A percentile compares a stretch with the other conserved stretches of the same genome.
phyloP scores from a whole-genome alignment of 2,329 filamentous ascomycete species.

The Colletotrichum aenigma region DNA sequence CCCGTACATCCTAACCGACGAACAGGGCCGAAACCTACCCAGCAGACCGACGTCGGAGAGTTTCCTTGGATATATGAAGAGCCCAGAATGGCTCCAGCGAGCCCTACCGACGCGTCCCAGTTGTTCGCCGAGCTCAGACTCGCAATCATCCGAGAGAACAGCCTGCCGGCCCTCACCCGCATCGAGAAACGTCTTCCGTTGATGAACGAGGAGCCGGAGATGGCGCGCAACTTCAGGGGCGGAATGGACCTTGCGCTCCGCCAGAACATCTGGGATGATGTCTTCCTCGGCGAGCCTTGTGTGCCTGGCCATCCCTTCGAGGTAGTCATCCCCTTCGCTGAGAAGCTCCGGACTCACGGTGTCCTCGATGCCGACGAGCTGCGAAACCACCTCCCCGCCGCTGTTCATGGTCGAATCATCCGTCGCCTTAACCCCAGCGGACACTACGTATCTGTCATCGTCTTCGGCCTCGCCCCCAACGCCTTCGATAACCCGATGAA shows the following conservation, averaged over 20 bases:
- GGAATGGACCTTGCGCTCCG: neutral
- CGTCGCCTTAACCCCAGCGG: neutral
- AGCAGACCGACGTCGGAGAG: neutral
- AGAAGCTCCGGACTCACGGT: neutral
- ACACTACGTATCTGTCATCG: neutral
- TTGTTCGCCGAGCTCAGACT: neutral
- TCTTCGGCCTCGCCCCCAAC: neutral
- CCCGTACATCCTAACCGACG: neutral
- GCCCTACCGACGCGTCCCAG: neutral
- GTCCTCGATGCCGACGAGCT: neutral
- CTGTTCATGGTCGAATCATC: neutral
- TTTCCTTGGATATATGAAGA: neutral
- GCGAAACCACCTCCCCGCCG: neutral
- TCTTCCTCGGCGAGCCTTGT: neutral
- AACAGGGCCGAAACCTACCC: neutral
- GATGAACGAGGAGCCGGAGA: neutral
- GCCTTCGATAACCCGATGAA: neutral
- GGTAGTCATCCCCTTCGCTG: neutral
- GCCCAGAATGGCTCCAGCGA: neutral
- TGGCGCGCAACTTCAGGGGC: neutral
- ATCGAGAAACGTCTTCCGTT: neutral
- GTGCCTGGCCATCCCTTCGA: neutral
- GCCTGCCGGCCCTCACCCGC: neutral
- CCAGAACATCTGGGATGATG: neutral
- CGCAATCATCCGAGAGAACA: neutral